Percentiles rank a stretch among this genome's conserved stretches.
Conservation (phyloP, 495 filamentous ascomycete species). For the Hypoxylon perforatum region DNA sequence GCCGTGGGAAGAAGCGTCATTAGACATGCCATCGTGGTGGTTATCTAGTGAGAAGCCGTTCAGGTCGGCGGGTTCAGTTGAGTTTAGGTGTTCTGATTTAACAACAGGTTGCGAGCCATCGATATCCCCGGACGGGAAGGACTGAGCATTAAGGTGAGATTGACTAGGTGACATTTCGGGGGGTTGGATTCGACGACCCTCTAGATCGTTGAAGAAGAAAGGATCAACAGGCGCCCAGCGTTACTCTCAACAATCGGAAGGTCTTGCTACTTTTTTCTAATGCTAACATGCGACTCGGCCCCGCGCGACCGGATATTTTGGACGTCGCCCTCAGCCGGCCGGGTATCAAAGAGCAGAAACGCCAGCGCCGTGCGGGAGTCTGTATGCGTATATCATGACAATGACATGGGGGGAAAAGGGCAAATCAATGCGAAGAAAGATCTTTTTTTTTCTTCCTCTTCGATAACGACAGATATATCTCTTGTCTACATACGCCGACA, state of each 20-base stretch:
- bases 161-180: conserved; percentile 48
- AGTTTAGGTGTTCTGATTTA: conserved; percentile 40
- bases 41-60: conserved; percentile 47
- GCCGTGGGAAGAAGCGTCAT: conserved; percentile 34
- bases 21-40: conserved; percentile 42
- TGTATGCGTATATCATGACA: too few species aligned
- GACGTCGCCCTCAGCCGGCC: conserved; percentile 42
- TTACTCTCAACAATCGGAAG: conserved; percentile 27
- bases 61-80: conserved; percentile 41
- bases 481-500: conserved; percentile 27
- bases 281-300: conserved; percentile 28
- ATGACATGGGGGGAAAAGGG: conserved; percentile 37
- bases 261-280: conserved; percentile 6
- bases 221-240: conserved; percentile 40
- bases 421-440: conserved; percentile 15
- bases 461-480: conserved; percentile 1
- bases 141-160: conserved; percentile 43
- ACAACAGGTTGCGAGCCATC: conserved; percentile 42
- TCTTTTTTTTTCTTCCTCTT: background rate
- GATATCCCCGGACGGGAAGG: conserved; percentile 43
- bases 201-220: conserved; percentile 30
- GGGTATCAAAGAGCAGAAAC: conserved; percentile 42
- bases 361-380: conserved; percentile 28
- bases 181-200: conserved; percentile 17
- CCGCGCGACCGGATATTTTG: conserved; percentile 43